Conservation (phyloP, 1,139 yeast genomes). For the Candida albicans region DNA sequence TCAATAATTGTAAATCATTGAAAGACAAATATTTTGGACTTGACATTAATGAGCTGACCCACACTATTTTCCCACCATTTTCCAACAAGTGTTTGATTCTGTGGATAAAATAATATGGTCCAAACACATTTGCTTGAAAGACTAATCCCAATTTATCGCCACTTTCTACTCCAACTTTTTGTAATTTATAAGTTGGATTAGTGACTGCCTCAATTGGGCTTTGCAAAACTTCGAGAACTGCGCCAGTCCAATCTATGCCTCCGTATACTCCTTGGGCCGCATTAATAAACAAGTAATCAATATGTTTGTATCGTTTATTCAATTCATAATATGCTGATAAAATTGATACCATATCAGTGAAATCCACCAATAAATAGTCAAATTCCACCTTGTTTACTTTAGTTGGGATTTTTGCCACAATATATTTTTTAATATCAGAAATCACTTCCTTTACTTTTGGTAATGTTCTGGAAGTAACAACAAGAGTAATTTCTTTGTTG, state of each 20-base stretch:
- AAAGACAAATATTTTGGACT: constrained; percentile 67
- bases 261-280: constrained; percentile 87
- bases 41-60: constrained; percentile 86
- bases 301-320: constrained; percentile 55
- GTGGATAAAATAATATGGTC: constrained; percentile 82
- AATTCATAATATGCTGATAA: constrained; percentile 73
- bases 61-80: constrained; percentile 64
- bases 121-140: constrained; percentile 93
- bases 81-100: constrained; percentile 54
- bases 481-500: constrained; percentile 62
- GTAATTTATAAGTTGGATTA: constrained; percentile 80
- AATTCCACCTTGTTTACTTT: constrained; percentile 66
- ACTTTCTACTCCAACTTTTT: constrained; percentile 70
- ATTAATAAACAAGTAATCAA: constrained; percentile 80
- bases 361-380: constrained; percentile 84
- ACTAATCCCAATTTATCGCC: constrained; percentile 78
- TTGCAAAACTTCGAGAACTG: constrained; percentile 60
- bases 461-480: constrained; percentile 85
- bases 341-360: constrained; percentile 87
- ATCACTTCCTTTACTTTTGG: constrained; percentile 84
- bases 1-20: constrained; percentile 70
- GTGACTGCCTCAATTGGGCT: constrained; percentile 82
- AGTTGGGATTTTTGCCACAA: constrained; percentile 28
- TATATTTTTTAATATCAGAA: constrained; percentile 53
- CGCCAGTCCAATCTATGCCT: constrained; percentile 85